phyloP scores from a whole-genome alignment of 441 rosid genomes.

The Flueggea neowawraea region DNA sequence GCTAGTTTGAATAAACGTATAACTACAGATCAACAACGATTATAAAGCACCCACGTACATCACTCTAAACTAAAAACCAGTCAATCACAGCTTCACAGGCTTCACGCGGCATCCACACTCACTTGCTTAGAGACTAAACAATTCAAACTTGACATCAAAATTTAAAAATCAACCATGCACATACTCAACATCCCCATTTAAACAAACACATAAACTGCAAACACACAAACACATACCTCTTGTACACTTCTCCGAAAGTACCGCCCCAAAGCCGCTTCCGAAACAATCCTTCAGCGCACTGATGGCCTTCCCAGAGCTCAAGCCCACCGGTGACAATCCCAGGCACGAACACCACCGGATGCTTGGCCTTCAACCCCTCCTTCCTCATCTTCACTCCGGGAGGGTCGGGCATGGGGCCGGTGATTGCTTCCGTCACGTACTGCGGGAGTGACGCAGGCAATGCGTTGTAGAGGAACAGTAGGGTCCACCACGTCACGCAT shows the following conservation, averaged over 20 bases:
- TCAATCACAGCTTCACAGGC: too few species aligned
- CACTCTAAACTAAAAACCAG: too few species aligned
- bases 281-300: conserved; percentile 73
- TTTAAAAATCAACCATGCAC: too few species aligned
- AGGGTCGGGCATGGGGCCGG: conserved; percentile 79
- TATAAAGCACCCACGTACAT: too few species aligned
- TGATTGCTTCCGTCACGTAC: conserved; percentile 78
- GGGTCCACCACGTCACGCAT: conserved; percentile 72
- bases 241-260: conserved; percentile 80
- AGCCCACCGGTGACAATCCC: conserved; percentile 90
- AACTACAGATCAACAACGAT: too few species aligned
- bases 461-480: conserved; percentile 71
- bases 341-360: conserved; percentile 81
- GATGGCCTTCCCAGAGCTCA: conserved; percentile 86
- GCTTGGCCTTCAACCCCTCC: conserved; percentile 65
- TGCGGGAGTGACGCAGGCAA: conserved; percentile 81
- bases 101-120: too few species aligned
- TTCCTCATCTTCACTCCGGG: conserved; percentile 75
- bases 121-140: too few species aligned
- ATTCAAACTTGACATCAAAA: too few species aligned
- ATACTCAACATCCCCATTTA: neutral
- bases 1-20: too few species aligned
- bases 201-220: neutral
- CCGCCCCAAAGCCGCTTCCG: conserved; percentile 89
- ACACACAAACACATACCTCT: conserved; percentile 37